Base-by-base conservation (phyloP, 2,329 filamentous ascomycete genomes). In the Huntiella decipiens region DNA sequence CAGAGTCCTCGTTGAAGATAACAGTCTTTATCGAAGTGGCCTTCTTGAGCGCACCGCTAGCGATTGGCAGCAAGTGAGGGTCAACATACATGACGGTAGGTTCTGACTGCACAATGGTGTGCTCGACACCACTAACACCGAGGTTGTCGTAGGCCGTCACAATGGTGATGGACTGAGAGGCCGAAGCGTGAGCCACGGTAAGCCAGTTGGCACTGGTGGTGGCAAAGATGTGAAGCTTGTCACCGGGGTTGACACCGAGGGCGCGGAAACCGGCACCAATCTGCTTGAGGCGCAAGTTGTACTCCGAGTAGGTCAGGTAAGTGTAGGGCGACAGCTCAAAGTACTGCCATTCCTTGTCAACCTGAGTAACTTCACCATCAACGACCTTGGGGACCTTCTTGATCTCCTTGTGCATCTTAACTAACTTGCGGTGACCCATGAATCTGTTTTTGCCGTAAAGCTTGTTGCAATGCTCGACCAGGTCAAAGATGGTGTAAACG, bases 61-160 rank as follows among this genome's bases (percentile, higher is more conserved):
- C 68, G 4, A 77, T 73, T 58, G 73, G 71, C 51, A 81, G 65
- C 43, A 94, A 75, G 54, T 82, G 76, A 6, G 87, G 81, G 58
- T 95, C 87, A 51, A 85, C 72, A 63, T 87, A 94, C 67, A 95
- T 88, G 60, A 79, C 79, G 55, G 77, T 77, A 44, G 84, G 80
- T 51, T 77, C 68, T 45, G 85, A 91, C 63, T 93, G 82, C 16
- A 77, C 68, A 52, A 95, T 73, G 3, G 86, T 92, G 66, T 93
- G 86, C 64, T 80, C 77, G 52, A 95, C 73, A 40, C 86, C 87
- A 51, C 79, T 76, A 56, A 84, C 74, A 45, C 87, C 87, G 38
- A 95, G 78, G 28, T 86, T 93, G 61, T 95, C 87, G 63, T 95
- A 95, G 43, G 87, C 86, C 39, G 88, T 96, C 43, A 95, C 88